A percentile compares a stretch with the other conserved stretches of the same genome.
Evolutionary conservation across 306 rosid genomes (phyloP).

Genomic region (Pyrus bretschneideri): DNA sequence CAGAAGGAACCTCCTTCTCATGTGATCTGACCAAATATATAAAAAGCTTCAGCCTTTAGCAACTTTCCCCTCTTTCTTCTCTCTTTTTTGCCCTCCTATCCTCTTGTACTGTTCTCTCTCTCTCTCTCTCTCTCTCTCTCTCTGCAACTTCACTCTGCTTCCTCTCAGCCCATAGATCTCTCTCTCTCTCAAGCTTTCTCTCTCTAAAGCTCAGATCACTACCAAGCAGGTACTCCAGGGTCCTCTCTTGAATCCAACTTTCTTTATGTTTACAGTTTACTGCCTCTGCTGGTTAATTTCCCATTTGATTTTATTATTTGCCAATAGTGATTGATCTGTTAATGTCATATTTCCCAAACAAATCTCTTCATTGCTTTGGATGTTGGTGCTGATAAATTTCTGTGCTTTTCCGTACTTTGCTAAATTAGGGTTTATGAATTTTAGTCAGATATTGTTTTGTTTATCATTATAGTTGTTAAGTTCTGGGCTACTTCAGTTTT

Average conservation of each 20-base stretch:
- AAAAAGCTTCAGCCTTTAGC: conserved; percentile 17
- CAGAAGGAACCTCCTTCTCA: not conserved
- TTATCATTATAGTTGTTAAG: not conserved
- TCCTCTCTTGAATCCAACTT: not conserved
- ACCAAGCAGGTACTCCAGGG: conserved; percentile 34
- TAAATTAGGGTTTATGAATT: conserved; percentile 4
- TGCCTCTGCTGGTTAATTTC: conserved; percentile 7
- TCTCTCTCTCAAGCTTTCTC: conserved; percentile 12
- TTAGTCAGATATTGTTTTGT: not conserved
- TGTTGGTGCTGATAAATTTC: conserved; percentile 5
- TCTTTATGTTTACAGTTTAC: not conserved
- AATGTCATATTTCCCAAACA: conserved; percentile 6
- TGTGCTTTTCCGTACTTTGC: conserved; percentile 9
- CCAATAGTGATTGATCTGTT: conserved; percentile 34
- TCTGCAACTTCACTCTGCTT: conserved; percentile 1
- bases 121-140: conserved; percentile 9
- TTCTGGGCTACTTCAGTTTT: conserved; percentile 11
- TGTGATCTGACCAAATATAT: conserved; percentile 41
- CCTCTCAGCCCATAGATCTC: conserved; percentile 21
- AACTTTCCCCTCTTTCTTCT: conserved; percentile 35
- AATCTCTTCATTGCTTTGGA: not conserved
- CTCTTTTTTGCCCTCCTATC: not conserved
- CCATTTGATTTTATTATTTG: conserved; percentile 10
- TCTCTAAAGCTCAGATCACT: conserved; percentile 23
- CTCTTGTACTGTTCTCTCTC: conserved; percentile 1